Evolutionary conservation across 805 yeast species (phyloP), one percentile per base, ranked within the genome.

Genomic region (Isabelozyma pseudorhagii): DNA sequence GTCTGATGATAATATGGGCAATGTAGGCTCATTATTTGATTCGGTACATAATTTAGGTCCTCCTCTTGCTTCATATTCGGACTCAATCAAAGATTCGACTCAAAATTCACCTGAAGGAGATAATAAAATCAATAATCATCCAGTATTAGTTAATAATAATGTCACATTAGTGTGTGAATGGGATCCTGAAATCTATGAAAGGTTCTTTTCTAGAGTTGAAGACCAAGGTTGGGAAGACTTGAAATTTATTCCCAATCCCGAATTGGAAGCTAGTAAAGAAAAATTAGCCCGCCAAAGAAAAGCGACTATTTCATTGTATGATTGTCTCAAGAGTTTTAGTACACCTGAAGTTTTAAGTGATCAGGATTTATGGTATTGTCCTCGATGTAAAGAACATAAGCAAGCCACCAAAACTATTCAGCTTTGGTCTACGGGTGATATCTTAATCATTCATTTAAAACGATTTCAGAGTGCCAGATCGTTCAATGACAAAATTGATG

Each of bases 341-440:
- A 79, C 81, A 45, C 85, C 96, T 0, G 99, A 93, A 64, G 82
- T 91, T 2, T 74, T 93, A 42, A 89, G 97, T 11, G 87, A 89
- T 45, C 85, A 89, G 47, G 98, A 93, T 67, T 74, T 90, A 34
- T 93, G 98, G 98, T 92, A 85, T 59, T 93, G 99, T 66, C 96
- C 97, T 0, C 69, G 74, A 10, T 93, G 99, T 72, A 83, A 87
- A 59, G 94, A 88, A 46, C 96, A 90, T 60, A 81, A 91, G 51
- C 90, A 88, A 57, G 98, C 98, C 0, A 83, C 96, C 1, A 93
- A 94, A 61, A 86, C 89, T 42, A 86, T 94, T 47, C 96, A 91
- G 66, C 71, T 93, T 15, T 94, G 98, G 98, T 80, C 84, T n/a
- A 83, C 89, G 0, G 98, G 98, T 0, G 97, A 94, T 62, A 82